A percentile compares a stretch with the other conserved stretches of the same genome.
These are phyloP conservation scores for Spathaspora passalidarum DNA, from an alignment of 805 yeast species.

Conservation along the genomic window DNA sequence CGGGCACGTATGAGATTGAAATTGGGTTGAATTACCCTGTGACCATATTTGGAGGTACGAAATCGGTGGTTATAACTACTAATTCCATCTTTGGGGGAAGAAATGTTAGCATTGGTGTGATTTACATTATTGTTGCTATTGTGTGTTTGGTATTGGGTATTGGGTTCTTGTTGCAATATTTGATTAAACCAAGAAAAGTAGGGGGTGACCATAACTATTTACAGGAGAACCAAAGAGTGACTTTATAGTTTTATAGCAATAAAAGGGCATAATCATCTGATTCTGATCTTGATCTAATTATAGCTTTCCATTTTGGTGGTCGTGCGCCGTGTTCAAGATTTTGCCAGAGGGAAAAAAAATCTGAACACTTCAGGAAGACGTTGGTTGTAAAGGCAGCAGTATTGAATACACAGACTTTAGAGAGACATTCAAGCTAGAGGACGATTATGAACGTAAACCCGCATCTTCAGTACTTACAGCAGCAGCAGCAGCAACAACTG, in stretches of 20 bases:
- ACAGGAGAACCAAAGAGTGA: constrained; percentile 16
- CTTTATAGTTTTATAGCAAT: no score
- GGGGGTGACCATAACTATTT: constrained; percentile 80
- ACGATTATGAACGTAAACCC: constrained; percentile 43
- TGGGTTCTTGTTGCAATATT: constrained; percentile 73
- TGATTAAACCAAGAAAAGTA: constrained; percentile 77
- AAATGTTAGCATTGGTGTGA: constrained; percentile 77
- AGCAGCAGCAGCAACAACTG: constrained; percentile 22
- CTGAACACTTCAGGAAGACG: no score
- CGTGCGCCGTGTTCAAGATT: no score
- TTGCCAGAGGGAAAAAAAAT: no score
- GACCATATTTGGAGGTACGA: constrained; percentile 81
- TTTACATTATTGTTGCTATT: constrained; percentile 82
- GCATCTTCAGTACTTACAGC: constrained; percentile 42
- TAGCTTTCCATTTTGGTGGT: no score
- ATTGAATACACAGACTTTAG: no score
- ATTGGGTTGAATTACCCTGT: constrained; percentile 83
- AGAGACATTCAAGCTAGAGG: neutral
- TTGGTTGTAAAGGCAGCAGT: no score
- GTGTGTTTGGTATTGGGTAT: constrained; percentile 68
- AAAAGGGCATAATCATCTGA: no score
- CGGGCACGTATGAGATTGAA: constrained; percentile 69
- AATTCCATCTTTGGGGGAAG: constrained; percentile 85
- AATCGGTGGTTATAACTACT: constrained; percentile 77
- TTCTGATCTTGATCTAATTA: no score